Base-by-base conservation (phyloP, 805 yeast genomes). In the Myxozyma neotropica region DNA sequence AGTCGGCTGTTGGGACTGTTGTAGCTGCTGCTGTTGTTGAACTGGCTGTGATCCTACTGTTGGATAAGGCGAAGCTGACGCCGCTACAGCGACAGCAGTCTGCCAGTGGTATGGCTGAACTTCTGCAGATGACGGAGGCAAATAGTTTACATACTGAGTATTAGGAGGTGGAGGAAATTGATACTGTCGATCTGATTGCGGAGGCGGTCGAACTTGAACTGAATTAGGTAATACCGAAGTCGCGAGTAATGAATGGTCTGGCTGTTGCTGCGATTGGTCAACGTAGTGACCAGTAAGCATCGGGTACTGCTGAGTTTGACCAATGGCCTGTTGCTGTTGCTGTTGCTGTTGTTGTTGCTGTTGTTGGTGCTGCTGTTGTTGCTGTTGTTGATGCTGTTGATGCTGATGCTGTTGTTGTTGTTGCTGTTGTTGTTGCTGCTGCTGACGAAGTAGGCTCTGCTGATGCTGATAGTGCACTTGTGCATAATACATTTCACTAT, bases 391-490 rank as follows among this genome's bases (percentile, higher is more conserved):
- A 29, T 31, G 49, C 26, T 17, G 46, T 10, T 40, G 19, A 17
- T 50, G 47, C 21, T 12, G 27, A 17, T 33, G 43, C 38, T 39
- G 39, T 15, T 38, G 46, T 31, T 39, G 43, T 31, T 31, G 49
- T 21, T 27, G 42, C 33, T 42, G 55, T 27, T 38, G 36, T 39
- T 40, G 43, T 31, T 31, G 49, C n/a, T 27, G 42, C 33, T 42
- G 55, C 17, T 38, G 36, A 23, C 26, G 33, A 29, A 29, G 33
- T 10, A 29, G 33, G 10, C 33, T 29, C 10, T 29, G 33, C 23
- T 24, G 55, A 49, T 15, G 26, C 29, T 27, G 59, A 19, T 55
- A 40, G 51, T 56, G 40, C 48, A 46, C 19, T 46, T 45, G 58
- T 4, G 58, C 39, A 27, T 57, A 48, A 21, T 43, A 27, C 47